Evolutionary conservation across 139 green algal genomes (phyloP).

Genomic region (Eudorina sp.): DNA sequence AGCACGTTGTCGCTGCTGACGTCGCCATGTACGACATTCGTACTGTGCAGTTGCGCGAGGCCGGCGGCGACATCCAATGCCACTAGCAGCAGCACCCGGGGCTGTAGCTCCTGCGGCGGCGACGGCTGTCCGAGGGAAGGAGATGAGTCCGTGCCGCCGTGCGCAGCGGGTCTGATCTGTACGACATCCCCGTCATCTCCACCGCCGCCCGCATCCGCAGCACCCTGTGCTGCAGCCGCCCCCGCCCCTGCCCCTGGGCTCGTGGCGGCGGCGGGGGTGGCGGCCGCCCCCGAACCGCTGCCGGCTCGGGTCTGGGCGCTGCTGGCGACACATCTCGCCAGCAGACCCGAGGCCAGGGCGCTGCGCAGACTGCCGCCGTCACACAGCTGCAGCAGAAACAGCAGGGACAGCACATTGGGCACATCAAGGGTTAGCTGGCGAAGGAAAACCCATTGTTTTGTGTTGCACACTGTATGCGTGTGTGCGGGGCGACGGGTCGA

Average conservation of each 20-base stretch:
- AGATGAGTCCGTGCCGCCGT: neutral
- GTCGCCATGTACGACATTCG: slow-evolving; percentile 10
- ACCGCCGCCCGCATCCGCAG: neutral
- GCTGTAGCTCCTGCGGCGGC: neutral
- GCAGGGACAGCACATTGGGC: too few species aligned
- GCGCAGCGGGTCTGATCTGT: too few species aligned
- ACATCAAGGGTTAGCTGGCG: too few species aligned
- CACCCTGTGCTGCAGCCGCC: neutral
- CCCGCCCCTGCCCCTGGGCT: too few species aligned
- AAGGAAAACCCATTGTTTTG: too few species aligned
- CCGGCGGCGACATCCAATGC: slow-evolving; percentile 15
- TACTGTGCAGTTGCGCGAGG: slow-evolving; percentile 12
- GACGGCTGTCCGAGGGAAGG: neutral
- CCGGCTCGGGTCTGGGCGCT: neutral
- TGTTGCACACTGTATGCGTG: too few species aligned
- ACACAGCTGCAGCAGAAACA: slow-evolving; percentile 16
- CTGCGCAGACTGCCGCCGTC: neutral
- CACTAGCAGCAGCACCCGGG: slow-evolving; percentile 17
- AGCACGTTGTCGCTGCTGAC: slow-evolving; percentile 24
- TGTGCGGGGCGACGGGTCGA: too few species aligned
- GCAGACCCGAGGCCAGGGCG: slow-evolving; percentile 9
- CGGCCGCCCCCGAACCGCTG: neutral
- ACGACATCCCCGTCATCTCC: neutral
- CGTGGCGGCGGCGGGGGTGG: neutral
- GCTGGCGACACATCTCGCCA: neutral